These are phyloP conservation scores for Platanthera zijinensis DNA, from an alignment of 106 monocot genomes.

Conservation along the genomic window DNA sequence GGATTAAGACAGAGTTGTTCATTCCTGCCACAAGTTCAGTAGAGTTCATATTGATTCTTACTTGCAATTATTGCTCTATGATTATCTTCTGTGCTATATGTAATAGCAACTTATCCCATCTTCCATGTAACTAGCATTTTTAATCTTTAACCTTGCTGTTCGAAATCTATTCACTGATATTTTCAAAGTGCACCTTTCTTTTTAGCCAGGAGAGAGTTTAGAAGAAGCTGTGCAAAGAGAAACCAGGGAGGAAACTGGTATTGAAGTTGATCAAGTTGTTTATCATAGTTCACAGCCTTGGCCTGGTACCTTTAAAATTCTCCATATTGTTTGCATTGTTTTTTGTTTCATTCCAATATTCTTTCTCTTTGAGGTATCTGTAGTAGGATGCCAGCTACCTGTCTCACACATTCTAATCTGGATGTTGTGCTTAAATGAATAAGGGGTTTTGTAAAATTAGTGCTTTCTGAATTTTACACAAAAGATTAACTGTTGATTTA, in stretches of 20 bases:
- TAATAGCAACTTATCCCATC: background rate
- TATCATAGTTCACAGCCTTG: conserved; percentile 99
- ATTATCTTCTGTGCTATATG: background rate
- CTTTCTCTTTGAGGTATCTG: background rate
- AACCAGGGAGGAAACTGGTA: conserved; percentile 85
- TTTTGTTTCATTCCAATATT: background rate
- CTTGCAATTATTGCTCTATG: background rate
- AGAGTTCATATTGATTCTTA: background rate
- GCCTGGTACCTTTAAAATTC: conserved; percentile 60
- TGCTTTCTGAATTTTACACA: too few species aligned
- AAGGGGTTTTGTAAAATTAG: background rate
- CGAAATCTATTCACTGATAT: background rate
- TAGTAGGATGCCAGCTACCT: background rate
- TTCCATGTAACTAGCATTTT: background rate
- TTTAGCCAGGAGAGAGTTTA: conserved; percentile 94
- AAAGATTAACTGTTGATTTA: too few species aligned
- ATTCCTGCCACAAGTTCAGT: background rate
- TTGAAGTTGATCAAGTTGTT: conserved; percentile 86
- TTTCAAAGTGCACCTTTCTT: conserved; percentile 6
- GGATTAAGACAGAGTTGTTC: background rate
- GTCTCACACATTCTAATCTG: background rate
- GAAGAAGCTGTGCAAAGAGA: conserved; percentile 97
- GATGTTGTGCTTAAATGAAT: background rate
- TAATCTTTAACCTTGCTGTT: background rate
- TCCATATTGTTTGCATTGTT: background rate